A percentile compares a stretch with the other conserved stretches of the same genome.
Conservation (phyloP, 306 rosid genomes). For the Myrica gale region DNA sequence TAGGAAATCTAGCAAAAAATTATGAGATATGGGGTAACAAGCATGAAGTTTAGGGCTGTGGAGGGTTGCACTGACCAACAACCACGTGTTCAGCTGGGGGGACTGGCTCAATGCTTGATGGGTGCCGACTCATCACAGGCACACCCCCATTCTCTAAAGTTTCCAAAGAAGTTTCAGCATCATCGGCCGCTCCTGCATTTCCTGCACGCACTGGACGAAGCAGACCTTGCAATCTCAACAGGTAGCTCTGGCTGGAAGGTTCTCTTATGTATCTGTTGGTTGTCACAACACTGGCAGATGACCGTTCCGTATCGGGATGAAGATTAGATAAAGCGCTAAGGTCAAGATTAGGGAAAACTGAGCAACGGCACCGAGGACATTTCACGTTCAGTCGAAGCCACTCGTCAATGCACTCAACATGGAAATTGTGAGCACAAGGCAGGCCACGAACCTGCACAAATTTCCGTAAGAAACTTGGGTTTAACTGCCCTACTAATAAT, state of each 20-base stretch:
- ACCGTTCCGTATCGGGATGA: slow-evolving; percentile 72
- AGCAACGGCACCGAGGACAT: slow-evolving; percentile 99
- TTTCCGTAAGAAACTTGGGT: slow-evolving; percentile 26
- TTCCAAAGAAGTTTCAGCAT: slow-evolving; percentile 45
- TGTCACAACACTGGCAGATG: slow-evolving; percentile 63
- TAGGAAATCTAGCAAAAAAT: slow-evolving; percentile 41
- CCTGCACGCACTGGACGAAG: slow-evolving; percentile 68
- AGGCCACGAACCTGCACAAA: slow-evolving; percentile 89
- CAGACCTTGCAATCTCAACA: slow-evolving; percentile 78
- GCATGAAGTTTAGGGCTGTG: slow-evolving; percentile 37
- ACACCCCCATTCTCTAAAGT: slow-evolving; percentile 56
- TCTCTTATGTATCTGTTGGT: slow-evolving; percentile 68
- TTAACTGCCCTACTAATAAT: slow-evolving; percentile 8
- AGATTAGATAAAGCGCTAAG: slow-evolving; percentile 97
- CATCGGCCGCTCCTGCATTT: slow-evolving; percentile 48
- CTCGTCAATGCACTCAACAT: slow-evolving; percentile 95
- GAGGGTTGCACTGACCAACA: slow-evolving; percentile 37
- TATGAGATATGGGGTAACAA: slow-evolving; percentile 8
- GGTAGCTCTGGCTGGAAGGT: slow-evolving; percentile 80
- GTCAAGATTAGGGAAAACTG: slow-evolving; percentile 98
- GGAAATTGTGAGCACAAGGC: slow-evolving; percentile 98
- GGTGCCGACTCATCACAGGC: slow-evolving; percentile 30
- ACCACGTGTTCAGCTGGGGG: slow-evolving; percentile 34
- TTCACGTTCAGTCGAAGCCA: slow-evolving; percentile 99
- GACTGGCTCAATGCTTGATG: slow-evolving; percentile 34